These are phyloP conservation scores for Saturnispora sekii DNA, from an alignment of 805 yeast genomes.

Conservation along the genomic window DNA sequence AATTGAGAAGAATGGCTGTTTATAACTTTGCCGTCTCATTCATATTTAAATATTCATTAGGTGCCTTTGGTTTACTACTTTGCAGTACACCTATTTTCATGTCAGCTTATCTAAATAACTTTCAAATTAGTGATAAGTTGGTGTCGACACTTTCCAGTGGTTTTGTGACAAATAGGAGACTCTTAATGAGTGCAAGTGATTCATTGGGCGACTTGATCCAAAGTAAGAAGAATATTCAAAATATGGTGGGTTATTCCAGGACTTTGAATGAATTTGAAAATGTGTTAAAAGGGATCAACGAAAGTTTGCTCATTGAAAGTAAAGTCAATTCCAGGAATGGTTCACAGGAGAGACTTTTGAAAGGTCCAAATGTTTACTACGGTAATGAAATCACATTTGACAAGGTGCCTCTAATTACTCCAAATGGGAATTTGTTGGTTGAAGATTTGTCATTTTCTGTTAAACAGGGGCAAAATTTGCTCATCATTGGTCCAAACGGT, in stretches of 20 bases:
- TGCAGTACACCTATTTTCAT: constrained; percentile 83
- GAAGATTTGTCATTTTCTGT: constrained; percentile 59
- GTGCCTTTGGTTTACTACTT: constrained; percentile 83
- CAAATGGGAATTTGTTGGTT: constrained; percentile 67
- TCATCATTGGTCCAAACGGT: constrained; percentile 94
- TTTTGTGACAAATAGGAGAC: constrained; percentile 80
- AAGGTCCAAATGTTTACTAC: constrained; percentile 28
- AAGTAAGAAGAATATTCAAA: constrained; percentile 75
- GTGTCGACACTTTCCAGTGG: constrained; percentile 50
- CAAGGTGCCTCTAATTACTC: constrained; percentile 75
- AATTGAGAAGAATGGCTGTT: constrained; percentile 58
- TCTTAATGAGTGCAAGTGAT: constrained; percentile 74
- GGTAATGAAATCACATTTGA: constrained; percentile 63
- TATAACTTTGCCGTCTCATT: constrained; percentile 84
- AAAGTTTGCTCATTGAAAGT: background rate
- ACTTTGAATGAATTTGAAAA: constrained; percentile 65
- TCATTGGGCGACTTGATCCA: constrained; percentile 82
- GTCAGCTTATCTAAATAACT: constrained; percentile 24
- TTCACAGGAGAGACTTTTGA: constrained; percentile 19
- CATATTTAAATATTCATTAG: constrained; percentile 88
- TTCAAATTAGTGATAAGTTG: constrained; percentile 35
- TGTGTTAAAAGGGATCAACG: constrained; percentile 43
- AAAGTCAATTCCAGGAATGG: background rate
- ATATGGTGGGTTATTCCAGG: constrained; percentile 70
- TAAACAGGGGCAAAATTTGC: constrained; percentile 71